phyloP scores from a whole-genome alignment of 2,329 filamentous ascomycete species.

The Fusarium solani-melongenae region DNA sequence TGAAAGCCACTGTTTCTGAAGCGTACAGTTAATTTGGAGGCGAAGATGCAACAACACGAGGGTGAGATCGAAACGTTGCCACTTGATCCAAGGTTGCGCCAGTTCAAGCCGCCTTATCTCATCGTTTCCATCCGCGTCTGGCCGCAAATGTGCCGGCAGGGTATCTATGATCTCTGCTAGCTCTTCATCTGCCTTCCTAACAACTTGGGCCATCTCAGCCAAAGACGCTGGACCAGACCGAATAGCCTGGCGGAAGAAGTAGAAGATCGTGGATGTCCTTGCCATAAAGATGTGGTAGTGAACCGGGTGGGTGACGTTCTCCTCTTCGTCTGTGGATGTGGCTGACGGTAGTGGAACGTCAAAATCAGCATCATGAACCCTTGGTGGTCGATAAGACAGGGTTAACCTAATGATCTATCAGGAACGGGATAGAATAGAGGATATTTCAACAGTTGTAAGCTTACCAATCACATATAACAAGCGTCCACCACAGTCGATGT shows the following conservation, averaged over 20 bases:
- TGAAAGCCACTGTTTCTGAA: slow-evolving; percentile 17
- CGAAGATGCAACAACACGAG: slow-evolving; percentile 20
- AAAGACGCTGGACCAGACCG: background rate
- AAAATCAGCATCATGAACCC: background rate
- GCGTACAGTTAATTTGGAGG: slow-evolving; percentile 13
- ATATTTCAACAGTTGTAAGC: background rate
- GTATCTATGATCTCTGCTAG: background rate
- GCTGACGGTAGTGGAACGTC: background rate
- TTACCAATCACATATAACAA: slow-evolving; percentile 24
- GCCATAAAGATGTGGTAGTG: background rate
- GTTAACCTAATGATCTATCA: background rate
- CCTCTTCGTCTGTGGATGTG: background rate
- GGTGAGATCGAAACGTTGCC: slow-evolving; percentile 24
- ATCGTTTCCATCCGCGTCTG: background rate
- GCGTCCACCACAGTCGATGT: slow-evolving; percentile 23
- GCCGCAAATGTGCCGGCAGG: background rate
- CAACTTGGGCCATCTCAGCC: background rate
- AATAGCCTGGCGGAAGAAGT: background rate
- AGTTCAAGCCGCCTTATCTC: background rate
- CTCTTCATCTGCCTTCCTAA: background rate
- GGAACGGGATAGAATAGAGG: background rate
- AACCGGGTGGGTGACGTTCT: background rate
- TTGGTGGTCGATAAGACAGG: background rate
- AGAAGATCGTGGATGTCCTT: background rate
- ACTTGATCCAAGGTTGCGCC: slow-evolving; percentile 22